These are phyloP conservation scores for Crepidotus variabilis DNA, from an alignment of 768 basidiomycete genomes.

Conservation along the genomic window DNA sequence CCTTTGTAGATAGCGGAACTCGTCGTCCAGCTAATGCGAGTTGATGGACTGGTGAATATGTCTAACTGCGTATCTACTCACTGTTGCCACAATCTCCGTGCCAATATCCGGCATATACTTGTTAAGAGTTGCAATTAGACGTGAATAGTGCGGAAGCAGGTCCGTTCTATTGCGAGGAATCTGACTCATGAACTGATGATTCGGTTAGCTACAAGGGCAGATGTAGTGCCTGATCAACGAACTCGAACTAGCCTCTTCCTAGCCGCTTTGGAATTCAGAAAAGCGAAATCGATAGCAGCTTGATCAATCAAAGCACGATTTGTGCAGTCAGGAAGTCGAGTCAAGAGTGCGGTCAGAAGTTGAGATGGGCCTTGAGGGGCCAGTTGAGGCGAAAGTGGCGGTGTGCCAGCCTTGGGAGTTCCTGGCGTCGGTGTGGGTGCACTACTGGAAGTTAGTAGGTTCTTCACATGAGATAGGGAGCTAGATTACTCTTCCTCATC, in stretches of 20 bases:
- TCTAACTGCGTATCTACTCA: conserved; percentile 35
- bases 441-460: conserved; percentile 22
- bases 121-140: conserved; percentile 84
- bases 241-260: conserved; percentile 90
- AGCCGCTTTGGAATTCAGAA: conserved; percentile 95
- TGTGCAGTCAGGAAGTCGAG: conserved; percentile 91
- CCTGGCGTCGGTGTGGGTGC: conserved; percentile 62
- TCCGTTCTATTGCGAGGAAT: conserved; percentile 88
- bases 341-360: conserved; percentile 84
- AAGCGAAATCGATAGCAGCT: conserved; percentile 92
- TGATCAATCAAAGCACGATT: conserved; percentile 89
- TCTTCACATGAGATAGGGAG: conserved; percentile 9
- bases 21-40: conserved; percentile 79
- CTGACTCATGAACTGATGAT: conserved; percentile 67
- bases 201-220: not conserved
- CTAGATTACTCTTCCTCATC: conserved; percentile 44
- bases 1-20: conserved; percentile 91
- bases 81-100: conserved; percentile 72
- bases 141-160: conserved; percentile 88
- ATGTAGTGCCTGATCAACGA: conserved; percentile 1
- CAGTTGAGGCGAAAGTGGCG: conserved; percentile 64
- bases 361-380: conserved; percentile 91
- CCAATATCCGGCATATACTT: conserved; percentile 95
- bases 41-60: conserved; percentile 2
- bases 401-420: conserved; percentile 59